phyloP scores from a whole-genome alignment of 208 protist species.

The Trypanosoma mega region DNA sequence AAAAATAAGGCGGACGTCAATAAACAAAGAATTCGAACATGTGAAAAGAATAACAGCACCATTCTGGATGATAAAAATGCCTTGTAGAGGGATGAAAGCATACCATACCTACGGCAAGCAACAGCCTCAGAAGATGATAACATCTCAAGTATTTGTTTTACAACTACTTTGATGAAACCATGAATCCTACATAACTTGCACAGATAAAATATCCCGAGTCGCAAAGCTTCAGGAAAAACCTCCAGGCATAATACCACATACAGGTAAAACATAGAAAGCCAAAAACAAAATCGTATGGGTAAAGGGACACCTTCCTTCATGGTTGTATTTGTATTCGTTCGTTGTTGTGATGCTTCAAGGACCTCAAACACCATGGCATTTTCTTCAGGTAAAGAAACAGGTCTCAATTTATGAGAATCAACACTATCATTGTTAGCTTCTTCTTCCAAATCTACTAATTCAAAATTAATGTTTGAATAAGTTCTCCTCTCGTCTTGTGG shows the following conservation, averaged over 20 bases:
- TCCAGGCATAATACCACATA: constrained; percentile 2
- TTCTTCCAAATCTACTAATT: background rate
- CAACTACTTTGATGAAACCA: background rate
- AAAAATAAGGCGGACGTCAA: constrained; percentile 1
- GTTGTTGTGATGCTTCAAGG: background rate
- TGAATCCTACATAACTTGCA: constrained; percentile 10
- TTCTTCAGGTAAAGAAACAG: constrained; percentile 20
- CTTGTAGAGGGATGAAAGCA: constrained; percentile 14
- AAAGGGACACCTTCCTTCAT: background rate
- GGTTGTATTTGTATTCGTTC: background rate
- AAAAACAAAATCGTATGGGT: background rate
- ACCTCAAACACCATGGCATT: constrained; percentile 18
- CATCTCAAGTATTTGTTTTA: constrained; percentile 4
- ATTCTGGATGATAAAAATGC: constrained; percentile 16
- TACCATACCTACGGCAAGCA: constrained; percentile 3
- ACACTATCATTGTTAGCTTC: constrained; percentile 1
- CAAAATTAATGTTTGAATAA: background rate
- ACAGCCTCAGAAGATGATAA: constrained; percentile 1
- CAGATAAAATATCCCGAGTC: background rate
- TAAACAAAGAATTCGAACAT: constrained; percentile 6
- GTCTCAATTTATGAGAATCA: constrained; percentile 2
- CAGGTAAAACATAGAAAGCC: constrained; percentile 17
- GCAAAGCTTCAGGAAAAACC: constrained; percentile 9
- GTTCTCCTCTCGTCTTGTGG: background rate
- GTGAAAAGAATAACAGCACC: background rate